These are phyloP conservation scores for Luffa aegyptiaca DNA, from an alignment of 306 rosid species.

Conservation along the genomic window DNA sequence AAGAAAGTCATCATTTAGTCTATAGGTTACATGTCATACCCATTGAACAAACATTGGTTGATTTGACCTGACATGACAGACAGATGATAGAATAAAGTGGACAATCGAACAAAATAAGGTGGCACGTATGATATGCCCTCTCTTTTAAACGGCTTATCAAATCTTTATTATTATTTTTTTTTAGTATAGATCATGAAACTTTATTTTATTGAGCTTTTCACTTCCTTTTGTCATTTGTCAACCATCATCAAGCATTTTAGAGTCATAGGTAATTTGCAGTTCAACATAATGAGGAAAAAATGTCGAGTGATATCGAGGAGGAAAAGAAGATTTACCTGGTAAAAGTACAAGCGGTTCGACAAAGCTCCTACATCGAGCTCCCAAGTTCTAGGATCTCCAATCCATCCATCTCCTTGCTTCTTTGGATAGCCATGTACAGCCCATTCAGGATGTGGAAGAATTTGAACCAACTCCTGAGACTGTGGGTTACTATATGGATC, in stretches of 20 bases:
- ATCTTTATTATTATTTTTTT: too few species aligned
- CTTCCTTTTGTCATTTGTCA: too few species aligned
- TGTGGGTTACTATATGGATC: conserved; percentile 57
- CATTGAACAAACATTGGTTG: not conserved
- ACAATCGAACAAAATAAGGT: too few species aligned
- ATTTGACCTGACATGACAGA: too few species aligned
- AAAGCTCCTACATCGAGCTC: conserved; percentile 48
- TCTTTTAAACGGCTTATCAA: too few species aligned
- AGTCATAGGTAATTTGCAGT: not conserved
- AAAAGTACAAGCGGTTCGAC: conserved; percentile 37
- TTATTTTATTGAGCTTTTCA: too few species aligned
- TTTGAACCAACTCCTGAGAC: conserved; percentile 46
- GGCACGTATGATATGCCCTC: too few species aligned
- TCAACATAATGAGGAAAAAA: not conserved
- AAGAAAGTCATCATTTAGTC: too few species aligned
- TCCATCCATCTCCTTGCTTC: conserved; percentile 48
- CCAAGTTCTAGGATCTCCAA: conserved; percentile 46
- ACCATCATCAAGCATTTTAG: too few species aligned
- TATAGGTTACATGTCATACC: not conserved
- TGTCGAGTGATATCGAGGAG: not conserved
- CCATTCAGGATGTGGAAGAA: conserved; percentile 59
- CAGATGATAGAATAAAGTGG: too few species aligned
- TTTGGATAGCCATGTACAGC: conserved; percentile 42
- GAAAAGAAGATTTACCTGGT: conserved; percentile 24
- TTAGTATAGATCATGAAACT: too few species aligned